phyloP scores from a whole-genome alignment of 176 grass and related monocot genomes.

The Zea luxurians region DNA sequence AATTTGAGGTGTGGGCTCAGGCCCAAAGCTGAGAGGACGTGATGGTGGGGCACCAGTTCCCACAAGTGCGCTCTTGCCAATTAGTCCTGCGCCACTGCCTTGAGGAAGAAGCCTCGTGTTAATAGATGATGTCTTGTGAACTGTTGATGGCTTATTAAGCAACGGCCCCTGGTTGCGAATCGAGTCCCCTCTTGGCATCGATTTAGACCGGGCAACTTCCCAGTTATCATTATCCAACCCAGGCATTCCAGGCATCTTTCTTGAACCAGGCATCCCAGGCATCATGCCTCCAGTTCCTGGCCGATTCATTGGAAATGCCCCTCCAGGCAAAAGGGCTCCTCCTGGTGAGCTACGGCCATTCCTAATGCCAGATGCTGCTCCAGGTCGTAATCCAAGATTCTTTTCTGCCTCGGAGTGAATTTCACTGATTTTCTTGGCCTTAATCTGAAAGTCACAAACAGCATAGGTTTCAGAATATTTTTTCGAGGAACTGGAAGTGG shows the following conservation, averaged over 20 bases:
- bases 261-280: conserved; percentile 92
- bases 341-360: conserved; percentile 58
- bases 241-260: conserved; percentile 99
- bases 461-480: conserved; percentile 38
- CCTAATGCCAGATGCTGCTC: conserved; percentile 60
- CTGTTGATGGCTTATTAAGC: conserved; percentile 44
- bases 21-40: conserved; percentile 34
- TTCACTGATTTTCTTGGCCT: conserved; percentile 87
- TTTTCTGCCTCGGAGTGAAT: conserved; percentile 88
- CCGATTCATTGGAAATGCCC: conserved; percentile 57
- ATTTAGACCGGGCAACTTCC: conserved; percentile 86
- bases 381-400: conserved; percentile 73
- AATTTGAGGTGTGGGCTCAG: conserved; percentile 45
- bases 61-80: conserved; percentile 80
- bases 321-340: conserved; percentile 63
- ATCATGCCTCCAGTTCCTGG: conserved; percentile 90
- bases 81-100: conserved; percentile 57
- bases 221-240: conserved; percentile 84
- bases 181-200: conserved; percentile 66
- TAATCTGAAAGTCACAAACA: conserved; percentile 59
- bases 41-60: conserved; percentile 39
- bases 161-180: conserved; percentile 41
- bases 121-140: conserved; percentile 48
- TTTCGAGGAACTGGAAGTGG: conserved; percentile 1
- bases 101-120: conserved; percentile 80